phyloP scores from a whole-genome alignment of 495 filamentous ascomycete genomes.

The Penicillium egyptiacum region DNA sequence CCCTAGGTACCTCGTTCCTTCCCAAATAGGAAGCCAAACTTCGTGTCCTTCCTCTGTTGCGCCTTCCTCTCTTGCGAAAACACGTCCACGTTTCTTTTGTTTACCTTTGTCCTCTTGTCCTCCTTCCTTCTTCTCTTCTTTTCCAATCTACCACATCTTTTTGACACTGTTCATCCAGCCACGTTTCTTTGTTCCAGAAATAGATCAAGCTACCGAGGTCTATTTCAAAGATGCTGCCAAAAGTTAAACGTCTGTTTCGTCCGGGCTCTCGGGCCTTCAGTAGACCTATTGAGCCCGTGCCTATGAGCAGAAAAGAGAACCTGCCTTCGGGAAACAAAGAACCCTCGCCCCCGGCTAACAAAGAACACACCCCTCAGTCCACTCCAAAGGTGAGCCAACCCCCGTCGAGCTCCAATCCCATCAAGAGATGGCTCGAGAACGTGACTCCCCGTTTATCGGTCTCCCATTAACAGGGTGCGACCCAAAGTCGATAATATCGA shows the following conservation, averaged over 20 bases:
- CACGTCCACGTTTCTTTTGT: not conserved
- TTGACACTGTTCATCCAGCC: not conserved
- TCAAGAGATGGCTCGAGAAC: not conserved
- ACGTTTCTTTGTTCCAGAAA: constrained; percentile 8
- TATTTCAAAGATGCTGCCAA: not conserved
- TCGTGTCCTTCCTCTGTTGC: not conserved
- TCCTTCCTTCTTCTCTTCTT: not conserved
- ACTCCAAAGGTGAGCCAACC: not conserved
- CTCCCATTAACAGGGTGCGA: not conserved
- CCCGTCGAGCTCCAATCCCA: not conserved
- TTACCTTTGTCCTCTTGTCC: not conserved
- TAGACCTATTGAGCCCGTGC: not conserved
- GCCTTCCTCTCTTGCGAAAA: not conserved
- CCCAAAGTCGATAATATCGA: not conserved
- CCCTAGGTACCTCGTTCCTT: not conserved
- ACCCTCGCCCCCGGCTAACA: not conserved
- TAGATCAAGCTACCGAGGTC: constrained; percentile 3
- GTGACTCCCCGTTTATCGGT: not conserved
- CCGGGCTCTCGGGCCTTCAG: not conserved
- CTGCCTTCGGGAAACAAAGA: not conserved
- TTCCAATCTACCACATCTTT: not conserved
- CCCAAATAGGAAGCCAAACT: not conserved
- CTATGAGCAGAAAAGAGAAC: not conserved
- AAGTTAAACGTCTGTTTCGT: not conserved
- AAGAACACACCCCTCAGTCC: not conserved